phyloP scores from a whole-genome alignment of 73 alveolate species.

The Paramecium octaurelia region DNA sequence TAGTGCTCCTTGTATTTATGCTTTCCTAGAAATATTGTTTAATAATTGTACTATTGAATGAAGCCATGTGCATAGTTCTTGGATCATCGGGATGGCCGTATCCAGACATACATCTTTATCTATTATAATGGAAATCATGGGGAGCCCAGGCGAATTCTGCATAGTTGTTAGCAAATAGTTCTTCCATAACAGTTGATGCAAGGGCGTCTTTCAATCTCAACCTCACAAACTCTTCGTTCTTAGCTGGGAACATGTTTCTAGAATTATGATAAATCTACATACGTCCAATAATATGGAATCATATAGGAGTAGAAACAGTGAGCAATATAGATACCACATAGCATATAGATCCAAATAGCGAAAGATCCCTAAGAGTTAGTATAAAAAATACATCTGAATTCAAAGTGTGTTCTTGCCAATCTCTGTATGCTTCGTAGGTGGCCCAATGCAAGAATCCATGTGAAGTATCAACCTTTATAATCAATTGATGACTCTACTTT shows the following conservation, averaged over 20 bases:
- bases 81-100: conserved; percentile 60
- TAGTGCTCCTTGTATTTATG: conserved; percentile 57
- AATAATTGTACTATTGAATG: conserved; percentile 12
- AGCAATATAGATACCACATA: conserved; percentile 38
- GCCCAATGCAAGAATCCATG: conserved; percentile 53
- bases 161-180: conserved; percentile 39
- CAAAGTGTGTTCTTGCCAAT: conserved; percentile 62
- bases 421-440: conserved; percentile 61
- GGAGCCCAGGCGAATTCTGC: conserved; percentile 63
- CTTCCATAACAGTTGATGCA: conserved; percentile 57
- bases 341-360: conserved; percentile 51
- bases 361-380: conserved; percentile 43
- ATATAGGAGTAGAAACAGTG: conserved; percentile 51
- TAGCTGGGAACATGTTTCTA: conserved; percentile 49
- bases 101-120: conserved; percentile 59
- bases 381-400: conserved; percentile 36
- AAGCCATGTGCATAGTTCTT: conserved; percentile 55
- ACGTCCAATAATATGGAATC: conserved; percentile 61
- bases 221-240: conserved; percentile 56
- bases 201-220: conserved; percentile 59
- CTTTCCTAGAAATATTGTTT: conserved; percentile 1
- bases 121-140: conserved; percentile 58
- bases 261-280: not conserved
- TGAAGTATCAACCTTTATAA: conserved; percentile 44
- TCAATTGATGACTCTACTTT: not conserved